Percentiles rank a stretch among this genome's conserved stretches.
Evolutionary conservation across 2,329 filamentous ascomycete genomes (phyloP).

Genomic region (Sporothrix humicola): DNA sequence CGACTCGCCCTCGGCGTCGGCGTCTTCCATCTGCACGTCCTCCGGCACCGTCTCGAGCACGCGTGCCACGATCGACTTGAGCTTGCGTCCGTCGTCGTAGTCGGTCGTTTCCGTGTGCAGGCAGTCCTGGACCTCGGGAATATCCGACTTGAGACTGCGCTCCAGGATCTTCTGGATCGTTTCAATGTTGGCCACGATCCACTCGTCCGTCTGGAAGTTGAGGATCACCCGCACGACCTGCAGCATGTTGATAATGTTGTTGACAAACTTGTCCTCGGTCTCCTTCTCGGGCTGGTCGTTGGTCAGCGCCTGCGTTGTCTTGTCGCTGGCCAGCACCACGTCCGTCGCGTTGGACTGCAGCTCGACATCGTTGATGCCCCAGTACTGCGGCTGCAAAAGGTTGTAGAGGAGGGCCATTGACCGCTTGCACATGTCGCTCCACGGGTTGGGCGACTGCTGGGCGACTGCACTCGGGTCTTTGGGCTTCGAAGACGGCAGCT

Average conservation of each 20-base stretch:
- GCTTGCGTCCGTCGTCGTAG: constrained; percentile 69
- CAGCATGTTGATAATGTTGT: constrained; percentile 89
- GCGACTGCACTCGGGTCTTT: constrained; percentile 57
- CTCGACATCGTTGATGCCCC: constrained; percentile 90
- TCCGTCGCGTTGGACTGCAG: constrained; percentile 90
- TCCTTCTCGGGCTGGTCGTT: constrained; percentile 68
- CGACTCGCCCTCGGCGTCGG: constrained; percentile 82
- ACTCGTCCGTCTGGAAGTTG: constrained; percentile 86
- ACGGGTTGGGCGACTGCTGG: constrained; percentile 57
- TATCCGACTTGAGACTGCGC: constrained; percentile 85
- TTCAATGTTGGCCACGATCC: constrained; percentile 80
- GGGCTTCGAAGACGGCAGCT: constrained; percentile 72
- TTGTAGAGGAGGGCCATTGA: constrained; percentile 81
- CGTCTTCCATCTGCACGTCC: constrained; percentile 73
- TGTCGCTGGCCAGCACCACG: constrained; percentile 81
- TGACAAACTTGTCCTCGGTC: constrained; percentile 76
- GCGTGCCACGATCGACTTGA: constrained; percentile 77
- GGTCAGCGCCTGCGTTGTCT: constrained; percentile 66
- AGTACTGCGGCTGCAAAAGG: constrained; percentile 83
- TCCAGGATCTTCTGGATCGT: constrained; percentile 86
- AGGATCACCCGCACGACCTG: constrained; percentile 90
- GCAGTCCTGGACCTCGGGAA: constrained; percentile 91
- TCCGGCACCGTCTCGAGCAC: constrained; percentile 90
- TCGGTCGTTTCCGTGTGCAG: constrained; percentile 76
- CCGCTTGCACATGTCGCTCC: constrained; percentile 83